Base-by-base conservation (phyloP, 257 asterid genomes). In the Ehretia macrophylla region DNA sequence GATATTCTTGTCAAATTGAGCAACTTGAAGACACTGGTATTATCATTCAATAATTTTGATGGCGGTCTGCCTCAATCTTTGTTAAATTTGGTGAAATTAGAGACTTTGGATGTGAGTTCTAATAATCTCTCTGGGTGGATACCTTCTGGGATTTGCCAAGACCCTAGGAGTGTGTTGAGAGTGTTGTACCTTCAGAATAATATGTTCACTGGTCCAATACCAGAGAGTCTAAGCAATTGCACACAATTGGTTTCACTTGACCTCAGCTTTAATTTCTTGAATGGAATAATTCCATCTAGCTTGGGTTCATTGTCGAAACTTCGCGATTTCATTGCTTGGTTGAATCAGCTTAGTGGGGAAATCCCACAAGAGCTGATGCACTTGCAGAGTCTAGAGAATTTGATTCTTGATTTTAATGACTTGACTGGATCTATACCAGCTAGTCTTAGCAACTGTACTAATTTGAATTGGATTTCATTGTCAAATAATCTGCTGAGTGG, bases 341-440 rank as follows among this genome's bases (percentile, higher is more conserved):
- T 82, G 75, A 92, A 92, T 81, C 88, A 69, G 38, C 88, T 92
- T 55, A 60, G 60, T 17, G 98, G 97, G 5, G 93, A 86, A 65
- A 92, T 92, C 84, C 95, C 98, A 4, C 64, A 74, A 21, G 96
- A 85, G 81, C 66, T 91, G 16, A 85, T 75, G 85, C 51, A 74
- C 58, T 65, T 92, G 64, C 75, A 55, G 71, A 74, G 79, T 21
- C 65, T 92, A 66, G 97, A 92, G 72, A 88, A 85, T 51, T 59
- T 92, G 81, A 92, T 92, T 79, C 98, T 92, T 75, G 97, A 92
- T 77, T 88, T 88, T 76, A 88, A 92, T 64, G 81, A 79, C 66
- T 67, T 92, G 66, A 75, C 71, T 0, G 98, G 98, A 1, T 71
- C 82, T 0, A 78, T 92, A 50, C 98, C 98, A 14, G 72, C 79